Percentiles rank a stretch among this genome's conserved stretches.
Evolutionary conservation across 768 basidiomycete species (phyloP).

Genomic region (Hericium coralloides): DNA sequence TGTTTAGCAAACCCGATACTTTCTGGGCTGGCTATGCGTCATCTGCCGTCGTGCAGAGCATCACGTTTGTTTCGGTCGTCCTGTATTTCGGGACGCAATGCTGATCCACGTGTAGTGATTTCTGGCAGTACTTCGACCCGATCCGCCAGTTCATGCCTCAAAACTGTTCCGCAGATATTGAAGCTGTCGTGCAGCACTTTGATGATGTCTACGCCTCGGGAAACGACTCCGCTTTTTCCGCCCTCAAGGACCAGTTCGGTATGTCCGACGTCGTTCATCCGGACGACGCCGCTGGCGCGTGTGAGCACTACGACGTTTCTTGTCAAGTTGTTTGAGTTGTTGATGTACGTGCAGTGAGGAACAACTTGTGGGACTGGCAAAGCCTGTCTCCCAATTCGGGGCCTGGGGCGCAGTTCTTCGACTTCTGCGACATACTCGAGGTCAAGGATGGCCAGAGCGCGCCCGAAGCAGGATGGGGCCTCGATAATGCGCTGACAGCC

Average conservation of each 20-base stretch:
- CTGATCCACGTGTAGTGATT: constrained; percentile 31
- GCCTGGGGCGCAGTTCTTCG: constrained; percentile 34
- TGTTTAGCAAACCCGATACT: constrained; percentile 42
- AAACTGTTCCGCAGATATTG: constrained; percentile 69
- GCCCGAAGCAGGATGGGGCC: constrained; percentile 47
- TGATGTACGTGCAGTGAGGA: constrained; percentile 19
- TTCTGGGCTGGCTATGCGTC: constrained; percentile 63
- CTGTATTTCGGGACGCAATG: neutral
- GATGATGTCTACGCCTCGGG: constrained; percentile 45
- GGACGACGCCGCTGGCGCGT: constrained; percentile 57
- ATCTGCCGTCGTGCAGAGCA: constrained; percentile 60
- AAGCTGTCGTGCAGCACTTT: constrained; percentile 52
- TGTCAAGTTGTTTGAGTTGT: too few relatives aligned
- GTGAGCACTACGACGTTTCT: constrained; percentile 19
- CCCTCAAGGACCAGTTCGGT: constrained; percentile 53
- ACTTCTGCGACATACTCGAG: constrained; percentile 62
- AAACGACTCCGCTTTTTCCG: constrained; percentile 37
- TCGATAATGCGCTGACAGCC: constrained; percentile 49
- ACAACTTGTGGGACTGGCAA: constrained; percentile 67
- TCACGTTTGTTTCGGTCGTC: constrained; percentile 17
- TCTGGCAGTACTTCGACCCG: constrained; percentile 69
- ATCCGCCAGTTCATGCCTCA: constrained; percentile 56
- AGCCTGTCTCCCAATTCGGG: constrained; percentile 42
- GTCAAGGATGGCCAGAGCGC: constrained; percentile 49
- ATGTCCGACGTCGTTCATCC: constrained; percentile 46